Evolutionary conservation across 192 early-diverging fungal genomes (phyloP).

Genomic region (Coemansia reversa): DNA sequence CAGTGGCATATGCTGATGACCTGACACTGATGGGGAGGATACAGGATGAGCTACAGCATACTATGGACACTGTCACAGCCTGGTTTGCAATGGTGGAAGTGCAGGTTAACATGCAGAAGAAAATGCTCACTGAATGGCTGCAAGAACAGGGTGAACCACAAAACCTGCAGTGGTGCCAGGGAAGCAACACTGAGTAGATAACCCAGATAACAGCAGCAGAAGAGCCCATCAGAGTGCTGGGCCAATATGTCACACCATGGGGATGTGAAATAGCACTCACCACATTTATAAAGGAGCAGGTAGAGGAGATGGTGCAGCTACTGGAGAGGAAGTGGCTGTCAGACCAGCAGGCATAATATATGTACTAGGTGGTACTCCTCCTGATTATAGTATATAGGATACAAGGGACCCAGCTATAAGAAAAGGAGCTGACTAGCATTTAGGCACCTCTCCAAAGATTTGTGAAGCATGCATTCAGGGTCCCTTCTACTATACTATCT

Average conservation of each 20-base stretch:
- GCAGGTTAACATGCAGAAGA: background rate
- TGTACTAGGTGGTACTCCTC: slow-evolving; percentile 2
- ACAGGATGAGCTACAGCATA: background rate
- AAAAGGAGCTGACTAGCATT: background rate
- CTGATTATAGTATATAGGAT: slow-evolving; percentile 3
- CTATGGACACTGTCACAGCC: background rate
- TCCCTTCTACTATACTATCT: background rate
- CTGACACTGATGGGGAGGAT: background rate
- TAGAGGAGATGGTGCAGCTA: background rate
- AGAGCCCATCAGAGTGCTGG: background rate
- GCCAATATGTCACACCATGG: background rate
- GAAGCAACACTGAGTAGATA: background rate
- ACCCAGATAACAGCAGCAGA: background rate
- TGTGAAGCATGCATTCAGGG: slow-evolving; percentile 8
- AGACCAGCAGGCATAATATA: slow-evolving; percentile 2
- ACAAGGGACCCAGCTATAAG: background rate
- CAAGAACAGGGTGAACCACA: background rate
- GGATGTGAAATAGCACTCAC: background rate
- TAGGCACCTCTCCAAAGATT: background rate
- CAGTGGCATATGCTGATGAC: slow-evolving; percentile 9
- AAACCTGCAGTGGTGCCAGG: background rate
- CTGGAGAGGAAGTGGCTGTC: slow-evolving; percentile 5
- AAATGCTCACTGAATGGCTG: background rate
- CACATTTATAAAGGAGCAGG: background rate
- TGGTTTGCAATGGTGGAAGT: slow-evolving; percentile 6